These are phyloP conservation scores for Lolium rigidum DNA, from an alignment of 176 grass and related monocot genomes.

Conservation along the genomic window DNA sequence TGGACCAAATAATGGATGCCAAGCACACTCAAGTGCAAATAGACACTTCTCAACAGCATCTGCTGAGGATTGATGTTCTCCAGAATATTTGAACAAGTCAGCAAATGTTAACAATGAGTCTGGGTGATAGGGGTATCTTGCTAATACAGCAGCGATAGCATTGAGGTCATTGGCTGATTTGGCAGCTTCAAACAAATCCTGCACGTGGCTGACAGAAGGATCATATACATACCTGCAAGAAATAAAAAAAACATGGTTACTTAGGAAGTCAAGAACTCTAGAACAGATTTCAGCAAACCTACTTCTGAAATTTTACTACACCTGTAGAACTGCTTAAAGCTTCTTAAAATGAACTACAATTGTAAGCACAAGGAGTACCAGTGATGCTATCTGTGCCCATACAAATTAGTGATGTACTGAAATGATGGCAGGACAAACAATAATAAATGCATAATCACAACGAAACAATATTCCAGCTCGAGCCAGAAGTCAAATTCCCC, in stretches of 20 bases:
- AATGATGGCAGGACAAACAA: constrained; percentile 20
- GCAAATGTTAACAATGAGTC: constrained; percentile 95
- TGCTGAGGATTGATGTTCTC: constrained; percentile 87
- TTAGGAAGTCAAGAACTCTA: constrained; percentile 17
- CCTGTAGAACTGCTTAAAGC: not conserved
- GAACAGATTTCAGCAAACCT: not conserved
- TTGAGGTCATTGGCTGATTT: constrained; percentile 95
- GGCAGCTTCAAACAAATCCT: constrained; percentile 91
- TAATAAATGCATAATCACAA: not conserved
- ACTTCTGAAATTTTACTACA: constrained; percentile 27
- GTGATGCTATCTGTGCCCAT: not conserved
- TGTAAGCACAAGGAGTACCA: constrained; percentile 12
- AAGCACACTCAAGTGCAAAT: constrained; percentile 92
- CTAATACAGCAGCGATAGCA: constrained; percentile 76
- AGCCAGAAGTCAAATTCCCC: not conserved
- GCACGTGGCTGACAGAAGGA: constrained; percentile 63
- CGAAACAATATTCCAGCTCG: constrained; percentile 17
- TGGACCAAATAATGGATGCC: constrained; percentile 79
- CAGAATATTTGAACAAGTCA: constrained; percentile 95
- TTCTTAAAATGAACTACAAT: not conserved
- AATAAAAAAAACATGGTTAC: constrained; percentile 29
- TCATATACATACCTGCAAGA: constrained; percentile 71
- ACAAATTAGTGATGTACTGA: constrained; percentile 22
- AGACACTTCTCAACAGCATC: constrained; percentile 89
- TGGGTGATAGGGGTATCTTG: constrained; percentile 77